Percentiles rank a stretch among this genome's conserved stretches.
phyloP scores from a whole-genome alignment of 768 basidiomycete genomes.

The Coprinellus aureogranulatus region DNA sequence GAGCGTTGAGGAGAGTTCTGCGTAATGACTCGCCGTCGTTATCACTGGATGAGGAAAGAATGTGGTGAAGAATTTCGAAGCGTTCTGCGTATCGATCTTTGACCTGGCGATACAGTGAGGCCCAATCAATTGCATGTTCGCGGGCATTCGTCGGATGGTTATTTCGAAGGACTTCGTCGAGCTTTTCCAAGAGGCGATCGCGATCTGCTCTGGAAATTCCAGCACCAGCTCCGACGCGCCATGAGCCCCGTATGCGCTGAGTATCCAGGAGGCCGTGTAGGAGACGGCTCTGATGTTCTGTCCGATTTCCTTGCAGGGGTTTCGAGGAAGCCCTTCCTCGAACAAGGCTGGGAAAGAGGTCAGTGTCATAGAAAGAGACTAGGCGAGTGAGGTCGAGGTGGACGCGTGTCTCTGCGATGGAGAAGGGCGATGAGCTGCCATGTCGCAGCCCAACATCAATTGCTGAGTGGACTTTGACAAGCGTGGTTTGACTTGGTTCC shows the following conservation, averaged over 20 bases:
- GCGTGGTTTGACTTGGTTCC: neutral
- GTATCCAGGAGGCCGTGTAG: neutral
- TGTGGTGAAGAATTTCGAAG: slow-evolving; percentile 36
- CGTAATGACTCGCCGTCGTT: slow-evolving; percentile 6
- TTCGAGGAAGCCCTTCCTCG: slow-evolving; percentile 13
- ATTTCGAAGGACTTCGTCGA: neutral
- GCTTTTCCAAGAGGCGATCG: neutral
- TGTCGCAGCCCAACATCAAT: slow-evolving; percentile 40
- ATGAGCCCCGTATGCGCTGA: neutral
- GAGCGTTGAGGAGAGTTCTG: slow-evolving; percentile 17
- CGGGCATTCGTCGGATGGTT: too few species aligned
- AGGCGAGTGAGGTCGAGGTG: slow-evolving; percentile 39
- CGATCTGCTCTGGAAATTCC: neutral
- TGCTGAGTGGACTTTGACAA: slow-evolving; percentile 12
- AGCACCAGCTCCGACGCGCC: neutral
- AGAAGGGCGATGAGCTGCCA: slow-evolving; percentile 10
- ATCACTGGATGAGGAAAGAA: slow-evolving; percentile 22
- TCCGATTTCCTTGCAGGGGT: neutral
- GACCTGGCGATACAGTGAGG: slow-evolving; percentile 32
- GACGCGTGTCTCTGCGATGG: slow-evolving; percentile 42
- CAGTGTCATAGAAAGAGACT: slow-evolving; percentile 43
- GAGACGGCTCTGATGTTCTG: neutral
- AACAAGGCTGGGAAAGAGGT: slow-evolving; percentile 35
- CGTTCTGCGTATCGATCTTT: slow-evolving; percentile 39
- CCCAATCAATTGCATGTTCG: slow-evolving; percentile 42